phyloP scores from a whole-genome alignment of 345 rosid species.

The Gossypium turneri region DNA sequence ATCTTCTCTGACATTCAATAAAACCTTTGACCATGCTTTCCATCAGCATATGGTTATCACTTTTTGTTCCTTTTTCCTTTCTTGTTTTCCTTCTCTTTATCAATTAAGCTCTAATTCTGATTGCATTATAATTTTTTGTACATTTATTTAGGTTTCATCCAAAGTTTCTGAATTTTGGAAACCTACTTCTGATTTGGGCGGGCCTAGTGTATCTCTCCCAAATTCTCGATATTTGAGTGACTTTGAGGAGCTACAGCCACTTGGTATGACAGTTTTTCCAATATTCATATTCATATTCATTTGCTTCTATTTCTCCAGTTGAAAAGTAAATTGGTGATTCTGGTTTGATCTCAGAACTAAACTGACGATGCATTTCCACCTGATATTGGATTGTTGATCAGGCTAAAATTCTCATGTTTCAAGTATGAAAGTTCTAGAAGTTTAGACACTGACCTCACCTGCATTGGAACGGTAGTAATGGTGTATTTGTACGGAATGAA shows the following conservation, averaged over 20 bases:
- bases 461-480: background rate
- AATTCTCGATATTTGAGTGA: slow-evolving; percentile 90
- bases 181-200: slow-evolving; percentile 53
- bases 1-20: slow-evolving; percentile 57
- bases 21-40: slow-evolving; percentile 72
- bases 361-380: background rate
- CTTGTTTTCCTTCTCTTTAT: slow-evolving; percentile 2
- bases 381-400: slow-evolving; percentile 11
- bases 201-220: slow-evolving; percentile 44
- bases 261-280: slow-evolving; percentile 46
- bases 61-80: slow-evolving; percentile 9
- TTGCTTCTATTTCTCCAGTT: slow-evolving; percentile 2
- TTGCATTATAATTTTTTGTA: slow-evolving; percentile 4
- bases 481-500: background rate
- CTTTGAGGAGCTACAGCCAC: slow-evolving; percentile 89
- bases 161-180: slow-evolving; percentile 85
- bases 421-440: slow-evolving; percentile 1
- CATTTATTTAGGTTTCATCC: slow-evolving; percentile 54
- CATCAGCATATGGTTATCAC: slow-evolving; percentile 54
- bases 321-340: slow-evolving; percentile 3
- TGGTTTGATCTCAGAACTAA: background rate
- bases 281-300: background rate
- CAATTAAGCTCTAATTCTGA: slow-evolving; percentile 6
- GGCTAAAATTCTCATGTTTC: slow-evolving; percentile 9
- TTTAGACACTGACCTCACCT: background rate